A percentile compares a stretch with the other conserved stretches of the same genome.
These are phyloP conservation scores for Alternaria brassicae DNA, from an alignment of 2,329 filamentous ascomycete species.

Conservation along the genomic window DNA sequence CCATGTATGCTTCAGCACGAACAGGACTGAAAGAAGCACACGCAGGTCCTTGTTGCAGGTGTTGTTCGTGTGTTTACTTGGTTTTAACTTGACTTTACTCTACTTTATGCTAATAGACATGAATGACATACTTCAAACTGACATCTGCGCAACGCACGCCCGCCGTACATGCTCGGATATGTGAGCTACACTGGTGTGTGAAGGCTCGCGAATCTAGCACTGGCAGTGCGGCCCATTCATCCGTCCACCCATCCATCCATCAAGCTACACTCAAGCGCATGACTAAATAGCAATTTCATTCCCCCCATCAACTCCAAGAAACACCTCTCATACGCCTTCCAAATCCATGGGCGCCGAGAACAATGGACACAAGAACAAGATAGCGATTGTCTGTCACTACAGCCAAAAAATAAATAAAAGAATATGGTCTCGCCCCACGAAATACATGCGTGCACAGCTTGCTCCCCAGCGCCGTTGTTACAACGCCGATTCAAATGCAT, in stretches of 20 bases:
- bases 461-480: constrained; percentile 9
- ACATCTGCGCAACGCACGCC: too few species aligned
- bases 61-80: neutral
- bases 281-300: too few species aligned
- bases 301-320: too few species aligned
- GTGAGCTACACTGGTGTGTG: too few species aligned
- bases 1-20: too few species aligned
- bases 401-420: too few species aligned
- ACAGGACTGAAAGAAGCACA: neutral
- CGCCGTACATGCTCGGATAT: too few species aligned
- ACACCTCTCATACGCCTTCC: too few species aligned
- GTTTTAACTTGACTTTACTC: neutral
- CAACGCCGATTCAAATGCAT: constrained; percentile 25
- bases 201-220: too few species aligned
- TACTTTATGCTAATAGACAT: neutral
- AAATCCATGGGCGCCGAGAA: too few species aligned
- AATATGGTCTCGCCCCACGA: constrained; percentile 9
- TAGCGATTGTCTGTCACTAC: constrained; percentile 19
- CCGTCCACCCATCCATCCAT: neutral
- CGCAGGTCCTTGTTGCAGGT: neutral
- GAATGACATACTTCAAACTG: neutral
- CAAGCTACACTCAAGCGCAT: neutral
- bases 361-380: neutral
- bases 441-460: constrained; percentile 7
- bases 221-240: too few species aligned